These are phyloP conservation scores for Mycena chlorophos DNA, from an alignment of 768 basidiomycete genomes.

Conservation along the genomic window DNA sequence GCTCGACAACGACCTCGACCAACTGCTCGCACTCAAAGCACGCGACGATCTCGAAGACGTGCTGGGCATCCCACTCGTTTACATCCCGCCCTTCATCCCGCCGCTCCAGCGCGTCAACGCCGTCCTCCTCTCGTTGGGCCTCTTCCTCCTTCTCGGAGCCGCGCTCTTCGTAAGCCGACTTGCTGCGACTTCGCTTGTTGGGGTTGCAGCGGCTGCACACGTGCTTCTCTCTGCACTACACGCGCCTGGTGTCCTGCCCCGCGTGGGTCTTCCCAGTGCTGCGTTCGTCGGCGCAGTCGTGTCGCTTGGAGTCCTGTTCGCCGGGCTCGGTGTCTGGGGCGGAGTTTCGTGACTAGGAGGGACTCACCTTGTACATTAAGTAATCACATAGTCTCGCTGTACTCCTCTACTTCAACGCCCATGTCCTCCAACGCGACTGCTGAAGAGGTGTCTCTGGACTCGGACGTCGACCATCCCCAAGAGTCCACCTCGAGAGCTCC, in stretches of 20 bases:
- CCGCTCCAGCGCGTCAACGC: slow-evolving; percentile 77
- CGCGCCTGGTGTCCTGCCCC: slow-evolving; percentile 64
- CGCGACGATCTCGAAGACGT: slow-evolving; percentile 78
- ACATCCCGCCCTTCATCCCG: slow-evolving; percentile 76
- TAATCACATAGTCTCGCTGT: no score
- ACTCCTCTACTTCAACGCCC: no score
- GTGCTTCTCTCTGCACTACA: slow-evolving; percentile 61
- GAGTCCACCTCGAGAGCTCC: no score
- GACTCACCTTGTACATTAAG: no score
- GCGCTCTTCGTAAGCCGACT: slow-evolving; percentile 55
- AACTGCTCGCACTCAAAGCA: slow-evolving; percentile 59
- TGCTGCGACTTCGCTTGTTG: slow-evolving; percentile 18
- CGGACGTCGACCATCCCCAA: no score
- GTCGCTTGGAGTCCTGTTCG: slow-evolving; percentile 68
- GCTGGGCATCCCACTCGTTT: slow-evolving; percentile 80
- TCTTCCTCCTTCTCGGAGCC: slow-evolving; percentile 60
- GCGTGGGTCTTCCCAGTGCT: slow-evolving; percentile 73
- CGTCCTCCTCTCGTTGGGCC: slow-evolving; percentile 67
- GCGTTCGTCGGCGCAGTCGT: slow-evolving; percentile 71
- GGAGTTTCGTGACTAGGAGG: slow-evolving; percentile 58
- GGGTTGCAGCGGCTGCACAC: slow-evolving; percentile 45
- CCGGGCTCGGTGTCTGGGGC: slow-evolving; percentile 72
- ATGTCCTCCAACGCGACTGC: no score
- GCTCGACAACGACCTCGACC: slow-evolving; percentile 67
- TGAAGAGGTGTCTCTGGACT: no score